Evolutionary conservation across 2,329 filamentous ascomycete genomes (phyloP).

Genomic region (Colletotrichum simmondsii): DNA sequence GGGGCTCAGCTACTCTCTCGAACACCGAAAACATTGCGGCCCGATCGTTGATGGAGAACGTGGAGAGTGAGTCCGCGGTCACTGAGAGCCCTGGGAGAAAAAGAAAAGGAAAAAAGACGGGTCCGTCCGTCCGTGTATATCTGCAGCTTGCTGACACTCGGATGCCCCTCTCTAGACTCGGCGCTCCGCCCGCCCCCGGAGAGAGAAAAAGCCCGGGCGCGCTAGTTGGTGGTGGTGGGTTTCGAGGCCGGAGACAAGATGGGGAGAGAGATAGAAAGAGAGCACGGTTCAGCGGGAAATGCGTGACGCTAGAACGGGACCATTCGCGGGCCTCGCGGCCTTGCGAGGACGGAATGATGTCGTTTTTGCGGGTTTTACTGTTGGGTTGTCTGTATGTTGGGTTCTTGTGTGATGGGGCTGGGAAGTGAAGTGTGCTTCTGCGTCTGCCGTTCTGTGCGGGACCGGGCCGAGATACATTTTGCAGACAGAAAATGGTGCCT

Average conservation of each 20-base stretch:
- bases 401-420: too few species aligned
- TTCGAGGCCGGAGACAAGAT: too few species aligned
- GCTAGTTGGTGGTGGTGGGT: too few species aligned
- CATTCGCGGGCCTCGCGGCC: background rate
- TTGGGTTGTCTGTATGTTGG: background rate
- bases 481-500: too few species aligned
- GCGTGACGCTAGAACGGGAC: background rate
- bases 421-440: too few species aligned
- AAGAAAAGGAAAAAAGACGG: too few species aligned
- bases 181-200: background rate
- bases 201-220: background rate
- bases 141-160: conserved; percentile 20
- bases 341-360: background rate
- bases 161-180: background rate
- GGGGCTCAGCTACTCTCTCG: background rate
- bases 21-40: background rate
- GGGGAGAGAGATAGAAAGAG: too few species aligned
- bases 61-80: background rate
- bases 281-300: background rate
- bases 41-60: background rate
- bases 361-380: background rate
- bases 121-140: background rate
- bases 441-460: too few species aligned
- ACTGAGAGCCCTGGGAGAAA: background rate
- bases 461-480: too few species aligned